phyloP scores from a whole-genome alignment of 805 yeast species.

The Ogataea nitratoaversa region DNA sequence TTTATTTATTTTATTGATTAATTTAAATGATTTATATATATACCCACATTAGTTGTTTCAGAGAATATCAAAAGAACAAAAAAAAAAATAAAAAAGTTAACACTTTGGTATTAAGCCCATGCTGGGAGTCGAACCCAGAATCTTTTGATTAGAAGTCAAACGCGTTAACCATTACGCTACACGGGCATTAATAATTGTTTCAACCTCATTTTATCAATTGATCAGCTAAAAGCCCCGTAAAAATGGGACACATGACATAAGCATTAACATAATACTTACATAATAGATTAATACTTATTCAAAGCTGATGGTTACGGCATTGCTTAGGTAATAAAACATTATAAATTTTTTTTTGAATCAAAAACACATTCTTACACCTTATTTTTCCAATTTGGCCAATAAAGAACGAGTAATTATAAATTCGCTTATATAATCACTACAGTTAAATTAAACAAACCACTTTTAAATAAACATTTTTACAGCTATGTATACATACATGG shows the following conservation, averaged over 20 bases:
- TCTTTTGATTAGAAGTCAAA: constrained; percentile 57
- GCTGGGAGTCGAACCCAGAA: constrained; percentile 54
- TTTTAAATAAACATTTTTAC: too few relatives aligned
- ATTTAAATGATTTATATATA: too few relatives aligned
- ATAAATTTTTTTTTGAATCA: too few relatives aligned
- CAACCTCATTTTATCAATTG: not conserved
- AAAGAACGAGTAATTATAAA: not conserved
- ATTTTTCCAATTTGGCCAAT: not conserved
- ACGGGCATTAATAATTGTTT: constrained; percentile 32
- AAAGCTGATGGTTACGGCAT: too few relatives aligned
- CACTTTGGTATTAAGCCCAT: too few relatives aligned
- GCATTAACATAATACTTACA: not conserved
- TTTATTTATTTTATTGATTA: too few relatives aligned
- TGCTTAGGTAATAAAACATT: not conserved
- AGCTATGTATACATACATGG: too few relatives aligned
- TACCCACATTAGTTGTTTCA: too few relatives aligned
- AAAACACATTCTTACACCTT: too few relatives aligned
- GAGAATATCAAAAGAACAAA: too few relatives aligned
- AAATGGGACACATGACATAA: not conserved
- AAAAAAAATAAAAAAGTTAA: too few relatives aligned
- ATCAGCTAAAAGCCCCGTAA: not conserved
- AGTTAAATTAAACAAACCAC: not conserved
- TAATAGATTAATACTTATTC: too few relatives aligned
- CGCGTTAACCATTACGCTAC: constrained; percentile 60
- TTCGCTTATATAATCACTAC: not conserved